Conservation (phyloP, 2,329 filamentous ascomycete species). For the Zasmidium cellare region DNA sequence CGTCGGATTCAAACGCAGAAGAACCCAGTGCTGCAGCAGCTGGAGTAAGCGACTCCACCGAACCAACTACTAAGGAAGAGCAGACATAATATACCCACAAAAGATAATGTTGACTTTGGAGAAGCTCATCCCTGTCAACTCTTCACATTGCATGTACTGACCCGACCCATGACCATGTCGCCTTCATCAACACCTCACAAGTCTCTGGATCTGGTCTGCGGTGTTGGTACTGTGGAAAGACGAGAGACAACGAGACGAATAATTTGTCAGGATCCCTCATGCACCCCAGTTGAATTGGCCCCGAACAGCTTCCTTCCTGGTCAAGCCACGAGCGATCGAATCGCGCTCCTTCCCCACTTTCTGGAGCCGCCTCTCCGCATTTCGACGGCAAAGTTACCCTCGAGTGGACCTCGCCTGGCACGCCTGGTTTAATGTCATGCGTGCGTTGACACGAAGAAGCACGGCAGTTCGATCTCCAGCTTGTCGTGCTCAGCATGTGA, state of each 20-base stretch:
- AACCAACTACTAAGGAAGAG: background rate
- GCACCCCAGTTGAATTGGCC: too few relatives aligned
- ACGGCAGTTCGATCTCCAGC: background rate
- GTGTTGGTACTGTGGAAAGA: too few relatives aligned
- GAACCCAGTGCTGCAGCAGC: background rate
- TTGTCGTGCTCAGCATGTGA: too few relatives aligned
- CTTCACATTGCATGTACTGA: too few relatives aligned
- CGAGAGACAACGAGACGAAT: too few relatives aligned
- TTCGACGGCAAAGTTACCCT: background rate
- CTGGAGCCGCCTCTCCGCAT: background rate
- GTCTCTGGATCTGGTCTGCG: too few relatives aligned
- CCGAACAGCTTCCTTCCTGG: too few relatives aligned
- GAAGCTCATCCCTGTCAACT: too few relatives aligned
- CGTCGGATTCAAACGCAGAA: conserved; percentile 16
- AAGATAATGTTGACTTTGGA: background rate
- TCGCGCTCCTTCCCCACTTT: background rate
- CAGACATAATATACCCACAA: conserved; percentile 2
- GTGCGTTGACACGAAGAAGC: background rate
- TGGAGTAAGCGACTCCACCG: background rate
- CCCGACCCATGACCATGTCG: too few relatives aligned
- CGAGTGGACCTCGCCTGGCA: background rate
- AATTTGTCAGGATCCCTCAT: too few relatives aligned
- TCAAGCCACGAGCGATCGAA: background rate
- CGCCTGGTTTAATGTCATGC: background rate
- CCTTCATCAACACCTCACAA: too few relatives aligned